Conservation (phyloP, 1,284 basidiomycete genomes). For the Volvariella surrecta region DNA sequence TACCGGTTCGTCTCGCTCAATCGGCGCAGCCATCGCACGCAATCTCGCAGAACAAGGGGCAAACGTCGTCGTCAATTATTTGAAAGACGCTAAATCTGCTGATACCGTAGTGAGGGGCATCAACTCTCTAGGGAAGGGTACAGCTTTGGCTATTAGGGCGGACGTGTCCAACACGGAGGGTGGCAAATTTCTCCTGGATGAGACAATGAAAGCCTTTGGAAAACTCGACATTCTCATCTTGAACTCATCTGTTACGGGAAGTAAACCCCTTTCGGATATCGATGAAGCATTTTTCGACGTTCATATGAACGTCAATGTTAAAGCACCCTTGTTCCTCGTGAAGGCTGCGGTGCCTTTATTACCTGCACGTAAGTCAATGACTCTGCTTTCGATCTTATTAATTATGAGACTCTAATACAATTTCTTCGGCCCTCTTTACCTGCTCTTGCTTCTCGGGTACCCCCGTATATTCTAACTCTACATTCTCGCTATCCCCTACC, state of each 20-base stretch:
- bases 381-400: background rate
- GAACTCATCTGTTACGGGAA: conserved; percentile 46
- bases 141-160: conserved; percentile 43
- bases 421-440: background rate
- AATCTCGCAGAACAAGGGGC: conserved; percentile 47
- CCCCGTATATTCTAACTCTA: too few species aligned
- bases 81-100: conserved; percentile 30
- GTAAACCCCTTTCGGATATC: conserved; percentile 32
- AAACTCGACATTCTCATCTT: conserved; percentile 47
- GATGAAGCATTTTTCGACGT: conserved; percentile 41
- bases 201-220: conserved; percentile 38
- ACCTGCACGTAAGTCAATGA: conserved; percentile 28
- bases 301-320: conserved; percentile 46
- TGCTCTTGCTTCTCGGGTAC: too few species aligned
- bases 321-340: conserved; percentile 47
- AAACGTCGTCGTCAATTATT: conserved; percentile 50
- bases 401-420: conserved; percentile 2
- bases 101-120: conserved; percentile 36
- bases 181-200: conserved; percentile 33
- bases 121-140: conserved; percentile 31
- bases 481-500: too few species aligned
- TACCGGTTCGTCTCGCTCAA: conserved; percentile 52
- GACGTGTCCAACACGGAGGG: conserved; percentile 39
- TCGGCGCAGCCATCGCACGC: conserved; percentile 46
- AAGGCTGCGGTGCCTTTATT: conserved; percentile 36